Evolutionary conservation across 2,329 filamentous ascomycete genomes (phyloP), one percentile per base, ranked within the genome.

Genomic region (Dothideomycetes sp.): DNA sequence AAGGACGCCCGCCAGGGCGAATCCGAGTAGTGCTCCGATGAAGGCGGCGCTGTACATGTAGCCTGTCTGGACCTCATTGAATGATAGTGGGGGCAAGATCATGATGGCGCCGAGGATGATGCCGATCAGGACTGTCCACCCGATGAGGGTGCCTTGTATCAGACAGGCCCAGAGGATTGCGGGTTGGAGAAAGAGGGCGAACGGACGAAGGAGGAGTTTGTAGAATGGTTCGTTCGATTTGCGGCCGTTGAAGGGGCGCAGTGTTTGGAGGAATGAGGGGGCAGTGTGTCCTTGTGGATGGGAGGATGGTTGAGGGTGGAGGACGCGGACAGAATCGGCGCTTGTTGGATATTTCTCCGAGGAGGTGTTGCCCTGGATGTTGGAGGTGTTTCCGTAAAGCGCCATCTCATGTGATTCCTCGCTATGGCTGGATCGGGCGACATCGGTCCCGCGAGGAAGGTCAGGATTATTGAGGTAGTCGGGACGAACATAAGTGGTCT

Each of bases 91-190:
- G 2, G 81, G 80, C 2, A 81, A 79, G 34, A 93, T 72, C 64
- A 91, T 89, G 49, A 93, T 79, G 43, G 80, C 76, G n/a, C 80
- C 82, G 34, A 93, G 65, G 48, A 91, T 77, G 45, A 91, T 81
- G 41, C 84, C 83, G 48, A 94, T 89, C 54, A 95, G 85, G 12
- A 95, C 84, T 1, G 88, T 94, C 88, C 89, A 96, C 47, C 88
- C 89, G 53, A 95, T 94, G 54, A 94, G 76, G 4, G 84, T 77
- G 12, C 88, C 88, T 68, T 94, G 88, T 36, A 88, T 84, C 3
- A 95, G 68, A 52, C 73, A 77, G 12, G 72, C 71, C 84, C 86
- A 94, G 31, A 93, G 60, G 49, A 95, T 85, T 5, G 84, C 84
- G 0, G 87, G 88, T 56, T 95, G 88, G 5, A 82, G 58, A 50